Evolutionary conservation across 2,329 filamentous ascomycete genomes (phyloP).

Genomic region (Fusarium coffeatum): DNA sequence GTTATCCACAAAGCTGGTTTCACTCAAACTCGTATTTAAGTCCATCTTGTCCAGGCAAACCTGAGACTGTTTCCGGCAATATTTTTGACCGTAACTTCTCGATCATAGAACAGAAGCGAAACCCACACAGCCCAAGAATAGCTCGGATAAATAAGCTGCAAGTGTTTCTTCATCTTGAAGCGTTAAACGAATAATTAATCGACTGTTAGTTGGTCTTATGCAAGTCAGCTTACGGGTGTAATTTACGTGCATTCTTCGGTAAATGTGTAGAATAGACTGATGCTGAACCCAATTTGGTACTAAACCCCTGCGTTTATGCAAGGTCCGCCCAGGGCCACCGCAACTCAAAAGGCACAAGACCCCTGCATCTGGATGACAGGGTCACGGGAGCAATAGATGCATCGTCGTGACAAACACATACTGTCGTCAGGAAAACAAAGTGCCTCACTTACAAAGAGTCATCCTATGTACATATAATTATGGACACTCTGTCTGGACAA

Average conservation of each 20-base stretch:
- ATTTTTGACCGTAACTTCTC: not conserved
- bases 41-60: not conserved
- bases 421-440: constrained; percentile 9
- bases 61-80: not conserved
- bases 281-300: constrained; percentile 36
- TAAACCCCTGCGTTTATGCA: constrained; percentile 34
- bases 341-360: constrained; percentile 19
- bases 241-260: constrained; percentile 14
- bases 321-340: constrained; percentile 20
- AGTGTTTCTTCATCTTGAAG: not conserved
- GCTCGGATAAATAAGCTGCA: not conserved
- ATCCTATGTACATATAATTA: constrained; percentile 15
- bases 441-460: constrained; percentile 23
- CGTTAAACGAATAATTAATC: not conserved
- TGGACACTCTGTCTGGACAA: constrained; percentile 26
- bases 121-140: not conserved
- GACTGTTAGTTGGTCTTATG: not conserved
- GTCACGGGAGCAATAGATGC: constrained; percentile 12
- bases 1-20: not conserved
- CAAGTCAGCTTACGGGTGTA: constrained; percentile 9
- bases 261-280: constrained; percentile 1
- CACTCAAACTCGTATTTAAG: not conserved
- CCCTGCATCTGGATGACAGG: constrained; percentile 27
- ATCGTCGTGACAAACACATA: constrained; percentile 19
- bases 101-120: not conserved